Conservation (phyloP, 164 flowering plant species). For the Nelumbo lutea region DNA sequence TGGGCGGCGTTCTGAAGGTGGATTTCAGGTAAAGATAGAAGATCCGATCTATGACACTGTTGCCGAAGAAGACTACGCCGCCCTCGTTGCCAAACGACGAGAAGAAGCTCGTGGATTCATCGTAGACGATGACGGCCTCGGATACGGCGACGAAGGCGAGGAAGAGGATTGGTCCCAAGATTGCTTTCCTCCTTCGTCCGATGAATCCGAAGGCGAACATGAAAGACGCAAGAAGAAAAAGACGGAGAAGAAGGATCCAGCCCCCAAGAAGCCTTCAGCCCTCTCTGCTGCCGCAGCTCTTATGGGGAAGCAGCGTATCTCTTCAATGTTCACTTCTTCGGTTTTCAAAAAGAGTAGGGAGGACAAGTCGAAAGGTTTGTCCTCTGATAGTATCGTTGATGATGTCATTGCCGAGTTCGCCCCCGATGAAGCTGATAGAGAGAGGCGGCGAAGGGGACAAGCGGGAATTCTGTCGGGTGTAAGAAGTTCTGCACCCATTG, state of each 20-base stretch:
- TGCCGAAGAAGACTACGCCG: conserved; percentile 67
- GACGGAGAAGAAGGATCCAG: conserved; percentile 42
- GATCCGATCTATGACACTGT: conserved; percentile 79
- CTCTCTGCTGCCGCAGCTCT: conserved; percentile 75
- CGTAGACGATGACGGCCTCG: conserved; percentile 77
- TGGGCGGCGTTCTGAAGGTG: conserved; percentile 49
- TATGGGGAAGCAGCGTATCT: conserved; percentile 84
- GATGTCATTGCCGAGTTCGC: conserved; percentile 90
- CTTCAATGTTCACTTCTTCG: conserved; percentile 77
- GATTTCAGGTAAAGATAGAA: conserved; percentile 63
- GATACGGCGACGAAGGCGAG: conserved; percentile 79
- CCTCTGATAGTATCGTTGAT: conserved; percentile 68
- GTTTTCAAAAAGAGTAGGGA: conserved; percentile 56
- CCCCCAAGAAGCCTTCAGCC: conserved; percentile 46
- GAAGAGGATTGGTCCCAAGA: conserved; percentile 85
- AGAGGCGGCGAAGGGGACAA: conserved; percentile 52
- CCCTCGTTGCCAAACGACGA: conserved; percentile 66
- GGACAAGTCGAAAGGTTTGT: conserved; percentile 36
- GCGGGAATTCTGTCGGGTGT: background rate
- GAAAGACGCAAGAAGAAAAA: conserved; percentile 50
- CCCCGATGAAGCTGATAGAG: conserved; percentile 82
- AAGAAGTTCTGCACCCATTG: background rate
- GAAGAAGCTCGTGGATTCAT: conserved; percentile 64
- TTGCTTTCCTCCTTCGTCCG: conserved; percentile 45
- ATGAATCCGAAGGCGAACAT: conserved; percentile 52